phyloP scores from a whole-genome alignment of 768 basidiomycete genomes.

The Lactarius trivialis region DNA sequence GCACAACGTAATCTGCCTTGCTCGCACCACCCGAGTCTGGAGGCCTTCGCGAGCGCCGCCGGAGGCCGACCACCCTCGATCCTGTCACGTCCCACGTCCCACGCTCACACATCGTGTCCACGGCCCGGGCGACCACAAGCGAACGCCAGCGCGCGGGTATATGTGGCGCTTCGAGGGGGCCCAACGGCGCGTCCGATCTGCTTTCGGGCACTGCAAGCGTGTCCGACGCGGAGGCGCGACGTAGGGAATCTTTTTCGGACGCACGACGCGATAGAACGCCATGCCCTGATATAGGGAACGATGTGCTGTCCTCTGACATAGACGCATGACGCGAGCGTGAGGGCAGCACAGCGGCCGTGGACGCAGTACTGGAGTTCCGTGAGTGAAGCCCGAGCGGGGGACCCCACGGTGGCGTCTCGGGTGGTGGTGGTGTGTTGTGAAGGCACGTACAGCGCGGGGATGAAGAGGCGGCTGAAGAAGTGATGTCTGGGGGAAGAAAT shows the following conservation, averaged over 20 bases:
- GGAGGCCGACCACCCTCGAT: conserved; percentile 58
- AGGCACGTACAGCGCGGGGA: conserved; percentile 64
- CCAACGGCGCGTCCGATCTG: conserved; percentile 27
- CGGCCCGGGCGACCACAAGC: conserved; percentile 46
- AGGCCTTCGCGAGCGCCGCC: conserved; percentile 49
- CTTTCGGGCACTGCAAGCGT: conserved; percentile 40
- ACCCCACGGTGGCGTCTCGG: conserved; percentile 39
- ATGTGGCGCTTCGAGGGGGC: conserved; percentile 15
- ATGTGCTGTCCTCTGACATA: conserved; percentile 40
- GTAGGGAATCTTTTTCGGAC: conserved; percentile 57
- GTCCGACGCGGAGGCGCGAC: conserved; percentile 42
- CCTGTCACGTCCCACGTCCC: conserved; percentile 67
- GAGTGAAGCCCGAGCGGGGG: conserved; percentile 46
- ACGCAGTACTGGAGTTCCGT: conserved; percentile 52
- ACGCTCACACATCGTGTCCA: conserved; percentile 60
- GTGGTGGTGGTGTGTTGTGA: conserved; percentile 37
- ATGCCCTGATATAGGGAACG: conserved; percentile 77
- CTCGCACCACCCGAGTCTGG: background rate
- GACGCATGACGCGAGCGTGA: conserved; percentile 45
- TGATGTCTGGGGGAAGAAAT: conserved; percentile 42
- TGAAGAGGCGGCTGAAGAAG: conserved; percentile 21
- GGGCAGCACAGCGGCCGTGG: conserved; percentile 37
- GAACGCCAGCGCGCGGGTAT: conserved; percentile 47
- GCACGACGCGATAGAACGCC: conserved; percentile 68
- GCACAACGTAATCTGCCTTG: background rate